Evolutionary conservation across 2,329 filamentous ascomycete genomes (phyloP).

Genomic region (Coniella vitis): DNA sequence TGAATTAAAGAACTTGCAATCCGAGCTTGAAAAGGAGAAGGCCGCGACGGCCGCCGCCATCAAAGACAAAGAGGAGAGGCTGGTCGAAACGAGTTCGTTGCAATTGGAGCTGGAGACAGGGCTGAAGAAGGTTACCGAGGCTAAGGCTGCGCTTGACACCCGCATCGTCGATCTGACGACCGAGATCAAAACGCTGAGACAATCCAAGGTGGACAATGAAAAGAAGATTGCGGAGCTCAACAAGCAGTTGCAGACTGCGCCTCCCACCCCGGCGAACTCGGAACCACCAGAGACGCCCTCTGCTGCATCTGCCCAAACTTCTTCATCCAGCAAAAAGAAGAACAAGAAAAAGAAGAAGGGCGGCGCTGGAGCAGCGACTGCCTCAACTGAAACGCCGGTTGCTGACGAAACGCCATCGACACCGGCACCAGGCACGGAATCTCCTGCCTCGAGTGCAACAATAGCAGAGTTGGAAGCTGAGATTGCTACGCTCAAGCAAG

Average conservation of each 20-base stretch:
- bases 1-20: slow-evolving; percentile 38
- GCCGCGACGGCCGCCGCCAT: slow-evolving; percentile 8
- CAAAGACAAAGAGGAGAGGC: slow-evolving; percentile 29
- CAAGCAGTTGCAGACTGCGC: slow-evolving; percentile 27
- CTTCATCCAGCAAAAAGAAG: slow-evolving; percentile 62
- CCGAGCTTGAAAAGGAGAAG: slow-evolving; percentile 27
- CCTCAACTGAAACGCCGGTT: slow-evolving; percentile 32
- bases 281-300: slow-evolving; percentile 11
- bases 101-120: slow-evolving; percentile 34
- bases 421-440: slow-evolving; percentile 24
- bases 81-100: slow-evolving; percentile 29
- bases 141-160: slow-evolving; percentile 36
- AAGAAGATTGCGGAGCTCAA: slow-evolving; percentile 35
- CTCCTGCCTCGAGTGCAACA: slow-evolving; percentile 24
- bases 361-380: slow-evolving; percentile 29
- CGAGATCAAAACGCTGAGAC: slow-evolving; percentile 35
- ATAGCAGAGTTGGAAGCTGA: slow-evolving; percentile 39
- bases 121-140: slow-evolving; percentile 28
- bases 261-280: slow-evolving; percentile 19
- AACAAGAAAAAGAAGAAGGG: slow-evolving; percentile 81
- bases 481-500: slow-evolving; percentile 42
- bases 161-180: slow-evolving; percentile 38
- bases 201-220: slow-evolving; percentile 32
- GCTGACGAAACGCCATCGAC: slow-evolving; percentile 30
- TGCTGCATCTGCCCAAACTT: slow-evolving; percentile 9